Conservation (phyloP, 1,284 basidiomycete species). For the Trametes polyzona region DNA sequence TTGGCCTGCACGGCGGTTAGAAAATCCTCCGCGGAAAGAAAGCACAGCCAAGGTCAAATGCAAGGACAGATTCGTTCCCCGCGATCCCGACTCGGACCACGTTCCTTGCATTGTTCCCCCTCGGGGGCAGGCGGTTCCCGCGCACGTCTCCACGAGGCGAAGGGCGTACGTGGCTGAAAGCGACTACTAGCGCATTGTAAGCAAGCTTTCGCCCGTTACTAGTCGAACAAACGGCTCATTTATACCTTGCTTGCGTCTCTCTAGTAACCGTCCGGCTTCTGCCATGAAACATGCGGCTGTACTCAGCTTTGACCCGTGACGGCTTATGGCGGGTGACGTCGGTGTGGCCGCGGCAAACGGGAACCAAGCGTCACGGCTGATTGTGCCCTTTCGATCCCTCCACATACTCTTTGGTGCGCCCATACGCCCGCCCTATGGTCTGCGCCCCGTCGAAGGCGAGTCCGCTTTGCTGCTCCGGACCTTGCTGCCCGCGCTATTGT, state of each 20-base stretch:
- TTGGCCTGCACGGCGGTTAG: neutral
- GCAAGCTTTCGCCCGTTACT: neutral
- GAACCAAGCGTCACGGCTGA: neutral
- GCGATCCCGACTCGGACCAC: slow-evolving; percentile 1
- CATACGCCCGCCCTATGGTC: neutral
- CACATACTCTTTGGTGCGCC: neutral
- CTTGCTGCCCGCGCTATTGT: neutral
- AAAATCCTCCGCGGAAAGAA: too few species aligned
- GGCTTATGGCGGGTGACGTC: slow-evolving; percentile 10
- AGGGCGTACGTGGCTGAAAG: neutral
- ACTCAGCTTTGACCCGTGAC: neutral
- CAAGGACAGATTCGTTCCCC: too few species aligned
- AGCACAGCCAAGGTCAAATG: too few species aligned
- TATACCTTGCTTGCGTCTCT: neutral
- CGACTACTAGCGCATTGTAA: neutral
- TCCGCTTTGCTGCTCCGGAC: neutral
- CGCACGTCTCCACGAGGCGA: neutral
- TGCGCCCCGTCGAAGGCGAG: neutral
- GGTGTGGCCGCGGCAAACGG: neutral
- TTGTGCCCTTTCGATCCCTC: neutral
- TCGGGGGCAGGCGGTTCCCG: neutral
- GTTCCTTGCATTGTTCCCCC: slow-evolving; percentile 4
- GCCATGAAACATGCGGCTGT: neutral
- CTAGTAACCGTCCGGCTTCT: neutral
- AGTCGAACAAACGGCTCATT: slow-evolving; percentile 3